Evolutionary conservation across 345 rosid genomes (phyloP).

Genomic region (Pseudoturritis turrita): DNA sequence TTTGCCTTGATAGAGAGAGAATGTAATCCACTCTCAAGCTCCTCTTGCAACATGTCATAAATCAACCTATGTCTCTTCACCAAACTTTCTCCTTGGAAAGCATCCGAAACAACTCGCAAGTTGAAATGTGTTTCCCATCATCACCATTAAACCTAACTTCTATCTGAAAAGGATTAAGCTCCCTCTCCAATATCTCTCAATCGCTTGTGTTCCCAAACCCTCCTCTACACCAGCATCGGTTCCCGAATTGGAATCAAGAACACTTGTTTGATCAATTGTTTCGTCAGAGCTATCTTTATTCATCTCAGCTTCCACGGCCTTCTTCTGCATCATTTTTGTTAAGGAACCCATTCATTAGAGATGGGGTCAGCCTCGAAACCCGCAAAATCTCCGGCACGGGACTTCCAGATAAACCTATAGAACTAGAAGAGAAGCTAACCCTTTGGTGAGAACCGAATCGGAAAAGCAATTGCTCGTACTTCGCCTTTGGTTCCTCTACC

Average conservation of each 20-base stretch:
- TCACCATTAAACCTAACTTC: slow-evolving; percentile 17
- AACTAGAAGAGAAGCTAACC: slow-evolving; percentile 78
- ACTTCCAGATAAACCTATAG: slow-evolving; percentile 46
- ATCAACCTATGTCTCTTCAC: slow-evolving; percentile 11
- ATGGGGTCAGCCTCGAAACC: slow-evolving; percentile 65
- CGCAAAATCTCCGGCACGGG: slow-evolving; percentile 50
- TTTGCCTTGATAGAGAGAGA: slow-evolving; percentile 3
- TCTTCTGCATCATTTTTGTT: slow-evolving; percentile 73
- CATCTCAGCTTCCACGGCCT: slow-evolving; percentile 69
- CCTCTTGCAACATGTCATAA: background rate
- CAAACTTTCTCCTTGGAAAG: slow-evolving; percentile 5
- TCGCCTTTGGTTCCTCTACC: slow-evolving; percentile 53
- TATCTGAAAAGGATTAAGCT: slow-evolving; percentile 52
- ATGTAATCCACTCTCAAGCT: slow-evolving; percentile 1
- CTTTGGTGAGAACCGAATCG: slow-evolving; percentile 65
- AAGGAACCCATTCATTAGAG: slow-evolving; percentile 70
- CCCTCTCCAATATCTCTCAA: slow-evolving; percentile 51
- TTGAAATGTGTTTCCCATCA: background rate
- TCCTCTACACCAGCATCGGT: background rate
- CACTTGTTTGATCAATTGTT: background rate
- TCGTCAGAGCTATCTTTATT: slow-evolving; percentile 41
- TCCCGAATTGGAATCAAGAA: background rate
- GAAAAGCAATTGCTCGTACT: slow-evolving; percentile 71
- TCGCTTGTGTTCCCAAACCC: too few species aligned
- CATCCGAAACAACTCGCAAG: background rate